Conservation (phyloP, 768 basidiomycete genomes). For the Pleurotus citrinopileatus region DNA sequence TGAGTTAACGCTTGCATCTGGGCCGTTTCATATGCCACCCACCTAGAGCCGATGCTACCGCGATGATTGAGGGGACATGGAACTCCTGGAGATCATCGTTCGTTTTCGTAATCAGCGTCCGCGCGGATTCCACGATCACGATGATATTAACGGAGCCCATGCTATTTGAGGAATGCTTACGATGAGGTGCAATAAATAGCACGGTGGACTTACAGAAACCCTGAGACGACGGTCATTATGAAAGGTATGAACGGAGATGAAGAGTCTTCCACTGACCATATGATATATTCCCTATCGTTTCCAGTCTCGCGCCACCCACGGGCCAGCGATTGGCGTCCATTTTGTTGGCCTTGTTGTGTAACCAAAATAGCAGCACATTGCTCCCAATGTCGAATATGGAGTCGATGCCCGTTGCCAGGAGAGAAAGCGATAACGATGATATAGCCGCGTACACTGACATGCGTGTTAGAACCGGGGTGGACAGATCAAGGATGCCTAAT, state of each 20-base stretch:
- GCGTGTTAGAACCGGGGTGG: constrained; percentile 8
- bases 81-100: constrained; percentile 56
- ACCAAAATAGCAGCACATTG: constrained; percentile 76
- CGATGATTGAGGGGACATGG: constrained; percentile 78
- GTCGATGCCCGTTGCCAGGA: constrained; percentile 90
- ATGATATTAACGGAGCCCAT: constrained; percentile 93
- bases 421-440: constrained; percentile 76
- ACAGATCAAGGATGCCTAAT: neutral
- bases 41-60: constrained; percentile 84
- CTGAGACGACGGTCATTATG: constrained; percentile 28
- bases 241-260: neutral
- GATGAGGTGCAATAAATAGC: constrained; percentile 10
- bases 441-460: constrained; percentile 85
- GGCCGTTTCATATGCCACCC: constrained; percentile 15
- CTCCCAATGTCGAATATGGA: constrained; percentile 83
- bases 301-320: constrained; percentile 84
- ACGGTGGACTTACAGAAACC: constrained; percentile 37
- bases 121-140: constrained; percentile 84
- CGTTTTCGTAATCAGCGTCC: constrained; percentile 59
- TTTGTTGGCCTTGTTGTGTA: constrained; percentile 67
- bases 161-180: constrained; percentile 31
- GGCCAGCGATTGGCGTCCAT: constrained; percentile 90
- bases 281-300: constrained; percentile 86
- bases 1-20: constrained; percentile 8
- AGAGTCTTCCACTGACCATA: constrained; percentile 50